Base-by-base conservation (phyloP, 306 rosid genomes). In the Citrullus amarus region DNA sequence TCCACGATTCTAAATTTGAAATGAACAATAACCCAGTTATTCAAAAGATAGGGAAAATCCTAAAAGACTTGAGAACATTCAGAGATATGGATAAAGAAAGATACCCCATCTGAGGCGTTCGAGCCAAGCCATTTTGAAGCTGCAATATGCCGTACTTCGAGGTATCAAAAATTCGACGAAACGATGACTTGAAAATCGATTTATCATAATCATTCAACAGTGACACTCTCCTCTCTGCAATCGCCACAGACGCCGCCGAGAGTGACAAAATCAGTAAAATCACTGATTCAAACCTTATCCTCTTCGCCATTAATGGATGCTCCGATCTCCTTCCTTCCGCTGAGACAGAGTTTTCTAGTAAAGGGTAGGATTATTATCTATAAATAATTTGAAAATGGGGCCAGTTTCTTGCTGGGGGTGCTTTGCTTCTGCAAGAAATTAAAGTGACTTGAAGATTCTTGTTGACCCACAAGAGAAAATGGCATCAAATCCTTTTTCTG, bases 81-180 rank as follows among this genome's bases (percentile, higher is more conserved):
- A 48, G 48, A 32, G 20, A 36, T 12, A 36, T 1, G 78, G 73
- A 80, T 63, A 28, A 38, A 80, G 84, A 70, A 66, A 78, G 82
- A 20, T 81, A 95, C 99, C 99, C 99, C 97, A 95, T 95, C 73
- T 88, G 99, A 86, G 99, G 99, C 66, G 96, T 92, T 57, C 8
- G 81, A 79, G 93, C 97, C 96, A 95, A 85, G 10, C 99, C 99
- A 76, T 95, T 95, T 75, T 74, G 61, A 28, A 95, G 91, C 22
- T 95, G 92, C 30, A 87, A 43, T 54, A 82, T 15, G 8, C 99
- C 99, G 71, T 92, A 95, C 54, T 84, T 91, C 10, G 99, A 95
- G 84, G 96, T 88, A 81, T 92, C 97, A 38, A 82, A 92, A 72
- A 92, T 78, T 43, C 87, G 61, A 73, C 82, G 79, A 43, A 91